Conservation (phyloP, 768 basidiomycete species). For the Tephrocybe sp. region DNA sequence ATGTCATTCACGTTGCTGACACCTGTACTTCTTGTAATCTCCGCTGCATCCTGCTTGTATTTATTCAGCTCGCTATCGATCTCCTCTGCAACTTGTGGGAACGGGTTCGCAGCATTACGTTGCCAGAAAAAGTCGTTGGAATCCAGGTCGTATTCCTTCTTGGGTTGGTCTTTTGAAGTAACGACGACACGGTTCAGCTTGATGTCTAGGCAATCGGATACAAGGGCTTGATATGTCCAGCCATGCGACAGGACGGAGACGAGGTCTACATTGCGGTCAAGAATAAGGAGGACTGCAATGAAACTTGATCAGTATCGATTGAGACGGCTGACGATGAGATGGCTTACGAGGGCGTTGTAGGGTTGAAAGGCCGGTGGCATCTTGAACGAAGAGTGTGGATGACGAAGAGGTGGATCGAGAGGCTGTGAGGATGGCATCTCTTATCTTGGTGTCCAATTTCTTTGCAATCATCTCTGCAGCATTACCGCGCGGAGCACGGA, state of each 20-base stretch:
- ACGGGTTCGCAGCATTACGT: constrained; percentile 92
- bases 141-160: constrained; percentile 91
- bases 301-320: constrained; percentile 9
- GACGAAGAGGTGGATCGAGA: constrained; percentile 53
- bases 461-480: constrained; percentile 99
- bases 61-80: constrained; percentile 89
- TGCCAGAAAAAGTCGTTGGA: constrained; percentile 99
- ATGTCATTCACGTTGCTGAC: constrained; percentile 96
- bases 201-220: constrained; percentile 96
- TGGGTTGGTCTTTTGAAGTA: constrained; percentile 60
- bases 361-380: constrained; percentile 78
- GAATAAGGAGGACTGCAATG: constrained; percentile 79
- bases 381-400: constrained; percentile 69
- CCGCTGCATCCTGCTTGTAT: constrained; percentile 94
- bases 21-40: constrained; percentile 94
- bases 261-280: constrained; percentile 94
- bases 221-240: constrained; percentile 98
- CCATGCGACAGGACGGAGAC: constrained; percentile 93
- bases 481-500: constrained; percentile 91
- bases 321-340: background rate
- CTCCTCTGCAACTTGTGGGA: constrained; percentile 98
- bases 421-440: constrained; percentile 76
- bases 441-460: constrained; percentile 88
- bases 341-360: constrained; percentile 77
- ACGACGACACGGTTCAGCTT: constrained; percentile 94